phyloP scores from a whole-genome alignment of 257 asterid species.

The Lycium ferocissimum region DNA sequence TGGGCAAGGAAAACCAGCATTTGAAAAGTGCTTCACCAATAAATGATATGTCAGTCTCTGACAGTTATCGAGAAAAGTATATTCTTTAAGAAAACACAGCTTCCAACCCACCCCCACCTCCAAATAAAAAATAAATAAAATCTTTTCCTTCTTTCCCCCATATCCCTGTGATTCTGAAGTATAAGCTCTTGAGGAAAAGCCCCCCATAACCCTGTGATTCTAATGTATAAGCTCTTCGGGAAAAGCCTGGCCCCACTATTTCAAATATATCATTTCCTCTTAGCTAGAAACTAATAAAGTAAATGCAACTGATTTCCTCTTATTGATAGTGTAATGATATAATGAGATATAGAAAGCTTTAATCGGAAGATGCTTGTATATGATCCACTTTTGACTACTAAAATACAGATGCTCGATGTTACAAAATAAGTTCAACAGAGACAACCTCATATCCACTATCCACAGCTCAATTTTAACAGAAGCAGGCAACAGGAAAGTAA shows the following conservation, averaged over 20 bases:
- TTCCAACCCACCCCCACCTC: neutral
- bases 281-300: neutral
- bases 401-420: neutral
- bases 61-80: conserved; percentile 5
- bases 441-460: neutral
- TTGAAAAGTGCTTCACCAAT: conserved; percentile 85
- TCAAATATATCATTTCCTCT: conserved; percentile 8
- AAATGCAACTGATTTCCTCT: neutral
- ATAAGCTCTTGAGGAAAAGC: neutral
- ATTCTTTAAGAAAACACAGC: neutral
- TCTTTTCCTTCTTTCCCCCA: conserved; percentile 1
- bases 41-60: conserved; percentile 21
- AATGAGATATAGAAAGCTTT: neutral
- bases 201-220: neutral
- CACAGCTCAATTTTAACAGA: neutral
- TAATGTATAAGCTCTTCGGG: neutral
- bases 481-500: neutral
- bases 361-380: neutral
- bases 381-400: conserved; percentile 20
- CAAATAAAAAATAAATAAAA: neutral
- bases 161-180: neutral
- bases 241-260: neutral
- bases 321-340: neutral
- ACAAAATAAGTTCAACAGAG: neutral
- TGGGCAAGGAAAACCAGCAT: conserved; percentile 99